phyloP scores from a whole-genome alignment of 805 yeast genomes.

The Nakazawaea sp. region DNA sequence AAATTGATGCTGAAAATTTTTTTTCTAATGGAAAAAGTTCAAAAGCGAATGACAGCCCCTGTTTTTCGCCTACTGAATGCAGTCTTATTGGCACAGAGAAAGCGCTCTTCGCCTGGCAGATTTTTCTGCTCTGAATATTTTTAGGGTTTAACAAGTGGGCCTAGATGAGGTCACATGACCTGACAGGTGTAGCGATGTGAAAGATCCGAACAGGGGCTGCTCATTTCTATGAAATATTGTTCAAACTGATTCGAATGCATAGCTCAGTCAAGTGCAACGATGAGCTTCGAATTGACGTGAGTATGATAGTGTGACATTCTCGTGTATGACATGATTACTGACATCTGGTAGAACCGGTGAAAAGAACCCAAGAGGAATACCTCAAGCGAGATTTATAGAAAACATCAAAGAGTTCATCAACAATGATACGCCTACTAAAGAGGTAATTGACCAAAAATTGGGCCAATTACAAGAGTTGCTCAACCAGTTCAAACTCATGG shows the following conservation, averaged over 20 bases:
- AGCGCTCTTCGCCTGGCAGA: too few relatives aligned
- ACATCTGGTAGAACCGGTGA: constrained; percentile 49
- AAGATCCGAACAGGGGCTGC: neutral
- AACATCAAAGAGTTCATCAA: constrained; percentile 71
- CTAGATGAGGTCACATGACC: neutral
- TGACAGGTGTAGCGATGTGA: neutral
- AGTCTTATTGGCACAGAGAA: too few relatives aligned
- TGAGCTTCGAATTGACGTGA: constrained; percentile 6
- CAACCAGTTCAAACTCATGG: constrained; percentile 90
- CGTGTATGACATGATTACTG: neutral
- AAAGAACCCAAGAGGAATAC: constrained; percentile 90
- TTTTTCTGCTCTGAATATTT: neutral
- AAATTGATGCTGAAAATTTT: neutral
- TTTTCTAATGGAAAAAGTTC: neutral
- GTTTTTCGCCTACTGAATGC: too few relatives aligned
- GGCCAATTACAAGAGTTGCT: constrained; percentile 77
- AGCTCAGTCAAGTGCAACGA: neutral
- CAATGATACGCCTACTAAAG: constrained; percentile 21
- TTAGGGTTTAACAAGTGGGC: neutral
- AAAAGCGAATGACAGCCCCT: too few relatives aligned
- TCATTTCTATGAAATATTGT: too few relatives aligned
- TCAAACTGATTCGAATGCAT: too few relatives aligned
- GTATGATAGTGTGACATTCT: neutral
- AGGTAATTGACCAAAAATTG: constrained; percentile 31
- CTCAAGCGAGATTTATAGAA: constrained; percentile 91